Percentiles rank a stretch among this genome's conserved stretches.
Conservation (phyloP, 2,329 filamentous ascomycete genomes). For the Biscogniauxia marginata region DNA sequence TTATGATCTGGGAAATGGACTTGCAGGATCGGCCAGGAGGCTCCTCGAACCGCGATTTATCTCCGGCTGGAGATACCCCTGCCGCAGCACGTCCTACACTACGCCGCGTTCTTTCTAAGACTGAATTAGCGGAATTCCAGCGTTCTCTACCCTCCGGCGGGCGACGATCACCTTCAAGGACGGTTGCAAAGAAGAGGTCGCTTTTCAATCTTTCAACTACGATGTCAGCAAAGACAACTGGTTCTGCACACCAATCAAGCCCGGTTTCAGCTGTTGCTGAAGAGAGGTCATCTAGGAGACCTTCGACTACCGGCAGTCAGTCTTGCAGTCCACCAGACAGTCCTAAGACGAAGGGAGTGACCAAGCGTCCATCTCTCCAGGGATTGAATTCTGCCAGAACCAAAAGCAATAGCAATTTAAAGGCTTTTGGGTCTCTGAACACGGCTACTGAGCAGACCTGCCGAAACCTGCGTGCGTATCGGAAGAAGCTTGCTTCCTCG, state of each 20-base stretch:
- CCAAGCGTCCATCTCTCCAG: constrained; percentile 54
- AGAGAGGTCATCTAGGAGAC: constrained; percentile 47
- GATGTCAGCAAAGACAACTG: constrained; percentile 39
- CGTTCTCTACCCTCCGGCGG: constrained; percentile 46
- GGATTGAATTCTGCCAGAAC: constrained; percentile 48
- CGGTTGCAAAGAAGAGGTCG: constrained; percentile 55
- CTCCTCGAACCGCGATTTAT: constrained; percentile 50
- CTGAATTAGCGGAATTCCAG: constrained; percentile 80
- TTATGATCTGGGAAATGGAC: constrained; percentile 74
- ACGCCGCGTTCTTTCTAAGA: constrained; percentile 80
- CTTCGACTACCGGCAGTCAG: constrained; percentile 41
- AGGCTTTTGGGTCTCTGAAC: constrained; percentile 55
- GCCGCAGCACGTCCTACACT: constrained; percentile 68
- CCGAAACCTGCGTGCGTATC: constrained; percentile 59
- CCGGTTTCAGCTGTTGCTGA: constrained; percentile 43
- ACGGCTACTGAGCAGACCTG: constrained; percentile 65
- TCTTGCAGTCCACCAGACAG: constrained; percentile 50
- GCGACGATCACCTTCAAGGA: constrained; percentile 55
- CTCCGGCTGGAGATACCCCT: constrained; percentile 49
- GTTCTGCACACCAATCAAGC: constrained; percentile 39
- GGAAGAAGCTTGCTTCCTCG: constrained; percentile 59
- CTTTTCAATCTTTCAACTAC: constrained; percentile 43
- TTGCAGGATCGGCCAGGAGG: constrained; percentile 43
- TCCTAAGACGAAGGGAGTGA: constrained; percentile 47
- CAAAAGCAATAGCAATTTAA: constrained; percentile 49